Percentiles rank a stretch among this genome's conserved stretches.
Evolutionary conservation across 2,329 filamentous ascomycete species (phyloP).

Genomic region (Davidsoniella virescens): DNA sequence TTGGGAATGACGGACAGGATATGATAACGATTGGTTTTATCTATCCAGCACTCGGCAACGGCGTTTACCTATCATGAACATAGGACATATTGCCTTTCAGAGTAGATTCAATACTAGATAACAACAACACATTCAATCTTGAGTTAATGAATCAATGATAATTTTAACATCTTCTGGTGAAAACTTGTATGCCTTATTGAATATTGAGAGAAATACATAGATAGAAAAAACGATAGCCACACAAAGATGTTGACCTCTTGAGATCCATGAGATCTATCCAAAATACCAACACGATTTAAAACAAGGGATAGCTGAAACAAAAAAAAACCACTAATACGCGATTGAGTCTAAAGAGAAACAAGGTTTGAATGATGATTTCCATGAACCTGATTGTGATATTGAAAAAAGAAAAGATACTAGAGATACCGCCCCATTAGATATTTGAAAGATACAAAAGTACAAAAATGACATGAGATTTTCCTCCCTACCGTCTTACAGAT

Average conservation of each 20-base stretch:
- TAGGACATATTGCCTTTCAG: too few species aligned
- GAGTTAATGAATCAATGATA: too few species aligned
- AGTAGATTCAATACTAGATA: too few species aligned
- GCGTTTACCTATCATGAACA: too few species aligned
- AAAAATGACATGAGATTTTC: background rate
- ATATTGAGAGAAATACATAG: background rate
- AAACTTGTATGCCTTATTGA: background rate
- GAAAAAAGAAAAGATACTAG: background rate
- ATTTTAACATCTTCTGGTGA: background rate
- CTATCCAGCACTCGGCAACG: too few species aligned
- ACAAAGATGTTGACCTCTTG: background rate
- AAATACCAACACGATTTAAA: slow-evolving; percentile 3
- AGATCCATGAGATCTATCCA: background rate
- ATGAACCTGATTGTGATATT: background rate
- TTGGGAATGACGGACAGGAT: background rate
- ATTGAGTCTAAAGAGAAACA: background rate
- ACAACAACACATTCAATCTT: too few species aligned
- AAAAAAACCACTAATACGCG: too few species aligned
- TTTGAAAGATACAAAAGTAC: background rate
- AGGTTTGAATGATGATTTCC: background rate
- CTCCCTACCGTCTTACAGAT: background rate
- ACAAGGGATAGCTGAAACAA: background rate
- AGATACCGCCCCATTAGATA: background rate
- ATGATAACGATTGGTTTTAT: background rate
- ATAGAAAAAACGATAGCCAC: background rate